Base-by-base conservation (phyloP, 305 asterid species). In the Plantago lanceolata region DNA sequence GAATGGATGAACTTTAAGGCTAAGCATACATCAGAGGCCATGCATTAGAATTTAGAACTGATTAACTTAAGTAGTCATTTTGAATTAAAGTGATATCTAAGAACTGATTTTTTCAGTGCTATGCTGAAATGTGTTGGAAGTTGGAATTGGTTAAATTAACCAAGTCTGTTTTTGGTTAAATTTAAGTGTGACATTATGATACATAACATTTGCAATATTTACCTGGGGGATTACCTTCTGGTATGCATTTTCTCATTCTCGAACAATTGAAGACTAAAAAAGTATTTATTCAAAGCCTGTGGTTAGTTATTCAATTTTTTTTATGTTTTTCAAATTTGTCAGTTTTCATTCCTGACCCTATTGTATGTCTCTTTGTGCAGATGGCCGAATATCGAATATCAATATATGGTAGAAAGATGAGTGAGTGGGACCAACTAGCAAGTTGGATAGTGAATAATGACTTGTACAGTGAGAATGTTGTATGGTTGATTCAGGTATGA, bases 341-440 rank as follows among this genome's bases (percentile, higher is more conserved):
- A 54, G 18, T 48, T 66, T 67, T 57, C 47, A 53, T 37, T 68
- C 51, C 26, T 68, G 64, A 64, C 48, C 57, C 7, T 51, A 54
- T 54, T 55, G 19, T 65, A 66, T 72, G 67, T 49, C 75, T 71
- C 61, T 69, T 69, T 68, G 53, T 79, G 64, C 86, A 85, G 98
- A 91, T 91, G 98, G 95, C 98, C 67, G 95, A 91, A 79, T 89
- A 91, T 75, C 78, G 96, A 70, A 65, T 88, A 49, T 88, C 98
- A 28, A 88, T 91, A 47, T 86, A 91, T 70, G 98, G 98, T 64
- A 83, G 98, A 74, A 91, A 91, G 84, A 84, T 80, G 90, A 88
- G 98, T 40, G 98, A 91, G 76, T 88, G 96, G 98, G 98, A 91
- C 73, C 95, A 91, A 76, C 77, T 88, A 63, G 98, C 96, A 21